phyloP scores from a whole-genome alignment of 2,329 filamentous ascomycete species.

The Beauveria sp. region DNA sequence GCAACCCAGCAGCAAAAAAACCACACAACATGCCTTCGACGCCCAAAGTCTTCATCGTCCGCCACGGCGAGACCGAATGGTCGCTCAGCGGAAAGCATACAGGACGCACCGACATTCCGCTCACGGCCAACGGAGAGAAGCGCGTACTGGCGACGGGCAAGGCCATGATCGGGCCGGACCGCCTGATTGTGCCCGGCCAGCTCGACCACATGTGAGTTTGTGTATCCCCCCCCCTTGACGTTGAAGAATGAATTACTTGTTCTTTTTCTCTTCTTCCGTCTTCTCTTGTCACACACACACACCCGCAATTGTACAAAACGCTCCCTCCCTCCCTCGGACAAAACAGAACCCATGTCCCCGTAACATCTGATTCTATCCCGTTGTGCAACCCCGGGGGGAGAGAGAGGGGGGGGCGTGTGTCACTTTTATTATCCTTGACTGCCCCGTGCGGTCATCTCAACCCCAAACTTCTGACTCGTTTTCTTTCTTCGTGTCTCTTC shows the following conservation, averaged over 20 bases:
- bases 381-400: not conserved
- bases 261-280: not conserved
- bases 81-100: constrained; percentile 82
- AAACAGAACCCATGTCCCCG: not conserved
- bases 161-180: constrained; percentile 75
- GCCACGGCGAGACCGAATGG: constrained; percentile 95
- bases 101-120: constrained; percentile 73
- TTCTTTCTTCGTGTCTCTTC: not conserved
- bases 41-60: constrained; percentile 72
- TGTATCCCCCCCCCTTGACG: no score
- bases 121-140: constrained; percentile 75
- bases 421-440: not conserved
- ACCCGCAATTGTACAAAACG: not conserved
- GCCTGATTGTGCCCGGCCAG: constrained; percentile 75
- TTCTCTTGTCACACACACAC: not conserved
- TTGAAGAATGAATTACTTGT: not conserved
- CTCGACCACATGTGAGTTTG: constrained; percentile 68
- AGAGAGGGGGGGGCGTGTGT: not conserved
- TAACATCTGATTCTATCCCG: not conserved
- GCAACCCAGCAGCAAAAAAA: no score
- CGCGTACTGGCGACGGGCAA: constrained; percentile 68
- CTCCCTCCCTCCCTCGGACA: not conserved
- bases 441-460: not conserved
- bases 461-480: not conserved
- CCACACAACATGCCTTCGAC: constrained; percentile 26